Evolutionary conservation across 2,329 filamentous ascomycete species (phyloP), one percentile per base, ranked within the genome.

Genomic region (Botrytis elliptica): DNA sequence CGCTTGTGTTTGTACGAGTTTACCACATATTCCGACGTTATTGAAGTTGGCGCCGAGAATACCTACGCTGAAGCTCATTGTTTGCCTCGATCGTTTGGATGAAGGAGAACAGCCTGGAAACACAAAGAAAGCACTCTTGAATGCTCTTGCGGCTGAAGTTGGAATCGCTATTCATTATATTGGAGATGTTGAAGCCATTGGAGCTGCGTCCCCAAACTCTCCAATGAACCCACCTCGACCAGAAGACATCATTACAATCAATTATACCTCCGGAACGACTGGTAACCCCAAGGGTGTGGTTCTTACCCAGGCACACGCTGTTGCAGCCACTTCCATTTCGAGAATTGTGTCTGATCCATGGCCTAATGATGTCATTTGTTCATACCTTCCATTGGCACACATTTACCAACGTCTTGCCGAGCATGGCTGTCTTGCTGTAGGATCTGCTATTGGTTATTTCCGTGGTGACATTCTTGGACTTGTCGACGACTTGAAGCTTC

Each of bases 341-440:
- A 86, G 93, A 74, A 83, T 88, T 55, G 84, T 85, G 73, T 85
- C 84, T 20, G 84, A 85, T 20, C 85, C 89, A 73, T 77, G 78
- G 4, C 79, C 84, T 68, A 83, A 83, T 75, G 92, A 96, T 77
- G 84, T 91, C 4, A 86, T 91, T 77, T 88, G 93, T 74, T 98
- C 95, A 0, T 99, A 98, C 83, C 88, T 99, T 70, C 96, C 96
- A 0, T 85, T 98, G 57, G 96, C 96, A 16, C 96, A 99, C 82
- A 98, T 99, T 79, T 98, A 93, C 82, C 93, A 95, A 77, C 92
- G 96, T 72, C 86, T 98, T 77, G 86, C 91, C 59, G 96, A 99
- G 81, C 92, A 97, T 81, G 85, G 86, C 5, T 88, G 89, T 22
- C 85, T 98, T 25, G 89, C 92, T 79, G 87, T 89, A 70, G 95